Evolutionary conservation across 495 filamentous ascomycete genomes (phyloP).

Genomic region (Antarctomyces pellizariae): DNA sequence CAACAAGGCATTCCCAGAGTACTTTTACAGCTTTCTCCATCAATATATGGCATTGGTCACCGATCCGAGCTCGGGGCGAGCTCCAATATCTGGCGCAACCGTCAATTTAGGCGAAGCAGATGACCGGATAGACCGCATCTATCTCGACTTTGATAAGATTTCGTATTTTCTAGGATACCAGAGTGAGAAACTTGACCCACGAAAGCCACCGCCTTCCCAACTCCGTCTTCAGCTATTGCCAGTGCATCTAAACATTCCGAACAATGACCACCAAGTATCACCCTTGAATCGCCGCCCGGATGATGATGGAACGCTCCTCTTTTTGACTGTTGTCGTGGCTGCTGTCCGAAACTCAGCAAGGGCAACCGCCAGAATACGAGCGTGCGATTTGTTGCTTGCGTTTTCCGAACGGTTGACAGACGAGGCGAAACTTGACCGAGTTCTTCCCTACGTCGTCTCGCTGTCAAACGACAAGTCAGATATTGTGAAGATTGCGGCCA

Average conservation of each 20-base stretch:
- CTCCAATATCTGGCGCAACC: conserved; percentile 32
- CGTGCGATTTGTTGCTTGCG: conserved; percentile 79
- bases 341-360: conserved; percentile 76
- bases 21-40: conserved; percentile 92
- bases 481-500: conserved; percentile 59
- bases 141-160: conserved; percentile 92
- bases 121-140: conserved; percentile 79
- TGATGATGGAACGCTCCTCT: conserved; percentile 85
- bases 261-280: conserved; percentile 40
- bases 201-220: conserved; percentile 8
- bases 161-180: conserved; percentile 71
- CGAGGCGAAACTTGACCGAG: conserved; percentile 87
- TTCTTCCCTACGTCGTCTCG: conserved; percentile 70
- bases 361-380: conserved; percentile 65
- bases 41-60: conserved; percentile 94
- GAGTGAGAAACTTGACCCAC: conserved; percentile 16
- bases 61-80: conserved; percentile 63
- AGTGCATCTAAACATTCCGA: conserved; percentile 73
- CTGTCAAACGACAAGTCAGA: conserved; percentile 62
- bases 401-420: conserved; percentile 84
- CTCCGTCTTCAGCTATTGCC: conserved; percentile 33
- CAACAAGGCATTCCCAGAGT: conserved; percentile 75
- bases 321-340: conserved; percentile 67
- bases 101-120: conserved; percentile 63
- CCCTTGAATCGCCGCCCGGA: conserved; percentile 16